Base-by-base conservation (phyloP, 352 stramenopile genomes). In the Phytophthora hibernalis region DNA sequence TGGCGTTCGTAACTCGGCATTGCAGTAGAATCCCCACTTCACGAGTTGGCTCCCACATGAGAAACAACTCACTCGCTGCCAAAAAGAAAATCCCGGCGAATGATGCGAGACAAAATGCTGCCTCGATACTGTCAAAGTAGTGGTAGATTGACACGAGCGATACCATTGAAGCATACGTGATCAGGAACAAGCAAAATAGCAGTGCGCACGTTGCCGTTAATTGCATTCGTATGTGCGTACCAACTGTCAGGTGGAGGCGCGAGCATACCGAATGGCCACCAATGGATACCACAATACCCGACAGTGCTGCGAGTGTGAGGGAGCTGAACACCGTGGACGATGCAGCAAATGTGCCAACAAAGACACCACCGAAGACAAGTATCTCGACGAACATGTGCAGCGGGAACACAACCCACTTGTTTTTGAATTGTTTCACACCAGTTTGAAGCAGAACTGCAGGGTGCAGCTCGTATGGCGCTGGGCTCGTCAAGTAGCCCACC, bases 121-220 rank as follows among this genome's bases (percentile, higher is more conserved):
- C 84, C 68, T 96, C 88, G 54, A 96, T 90, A 50, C 80, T 93
- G 52, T 92, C 82, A 33, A 93, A 92, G 72, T 93, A 85, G 50
- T 89, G 82, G 58, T 96, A 96, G 50, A 96, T 96, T 50, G 76
- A 90, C 20, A 90, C 72, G 13, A 96, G 60, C 9, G 80, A 89
- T 24, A 94, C 44, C 58, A 91, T 80, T 11, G 84, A 89, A 2
- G 77, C 76, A 49, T 90, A 96, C 5, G 78, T 81, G 58, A 94
- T 78, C 30, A 94, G 67, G 20, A 90, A 82, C 40, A 92, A 56
- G 44, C 73, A 93, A 55, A 93, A 94, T 6, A 94, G 61, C 33
- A 93, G 68, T 13, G 88, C 86, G 31, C 83, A 93, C 13, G 87
- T 92, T 21, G 80, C 76, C 9, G 86, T 94, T 20, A 91, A 73